Evolutionary conservation across 306 rosid genomes (phyloP).

Genomic region (Vigna radiata): DNA sequence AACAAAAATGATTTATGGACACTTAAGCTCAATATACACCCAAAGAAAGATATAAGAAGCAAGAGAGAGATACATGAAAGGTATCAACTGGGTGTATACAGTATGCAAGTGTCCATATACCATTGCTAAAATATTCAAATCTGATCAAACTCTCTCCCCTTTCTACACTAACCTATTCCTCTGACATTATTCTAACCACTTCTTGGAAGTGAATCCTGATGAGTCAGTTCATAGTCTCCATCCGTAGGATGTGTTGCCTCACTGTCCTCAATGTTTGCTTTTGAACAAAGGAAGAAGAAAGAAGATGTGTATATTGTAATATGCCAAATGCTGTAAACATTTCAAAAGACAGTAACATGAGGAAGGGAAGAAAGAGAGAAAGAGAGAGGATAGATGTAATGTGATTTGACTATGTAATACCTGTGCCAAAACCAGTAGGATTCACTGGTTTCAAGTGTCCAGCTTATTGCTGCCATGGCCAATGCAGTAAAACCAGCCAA

Average conservation of each 20-base stretch:
- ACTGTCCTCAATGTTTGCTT: slow-evolving; percentile 43
- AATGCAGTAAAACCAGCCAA: slow-evolving; percentile 68
- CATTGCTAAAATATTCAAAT: background rate
- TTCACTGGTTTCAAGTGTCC: slow-evolving; percentile 78
- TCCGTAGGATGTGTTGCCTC: slow-evolving; percentile 31
- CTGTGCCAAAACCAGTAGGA: slow-evolving; percentile 94
- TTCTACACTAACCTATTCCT: slow-evolving; percentile 16
- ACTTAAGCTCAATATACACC: background rate
- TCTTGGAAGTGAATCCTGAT: slow-evolving; percentile 45
- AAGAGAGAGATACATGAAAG: background rate
- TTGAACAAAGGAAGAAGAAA: slow-evolving; percentile 51
- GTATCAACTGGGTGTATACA: background rate
- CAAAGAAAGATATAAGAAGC: background rate
- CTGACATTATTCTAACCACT: background rate
- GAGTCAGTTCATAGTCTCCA: slow-evolving; percentile 48
- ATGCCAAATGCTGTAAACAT: slow-evolving; percentile 81
- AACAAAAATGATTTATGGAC: slow-evolving; percentile 3
- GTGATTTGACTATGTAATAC: slow-evolving; percentile 41
- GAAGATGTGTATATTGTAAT: slow-evolving; percentile 79
- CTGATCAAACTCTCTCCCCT: background rate
- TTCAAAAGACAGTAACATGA: slow-evolving; percentile 39
- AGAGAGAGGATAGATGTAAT: background rate
- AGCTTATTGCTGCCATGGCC: slow-evolving; percentile 78
- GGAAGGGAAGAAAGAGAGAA: slow-evolving; percentile 28
- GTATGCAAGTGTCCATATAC: background rate